Evolutionary conservation across 2,329 filamentous ascomycete genomes (phyloP).

Genomic region (Trichoderma simmonsii): DNA sequence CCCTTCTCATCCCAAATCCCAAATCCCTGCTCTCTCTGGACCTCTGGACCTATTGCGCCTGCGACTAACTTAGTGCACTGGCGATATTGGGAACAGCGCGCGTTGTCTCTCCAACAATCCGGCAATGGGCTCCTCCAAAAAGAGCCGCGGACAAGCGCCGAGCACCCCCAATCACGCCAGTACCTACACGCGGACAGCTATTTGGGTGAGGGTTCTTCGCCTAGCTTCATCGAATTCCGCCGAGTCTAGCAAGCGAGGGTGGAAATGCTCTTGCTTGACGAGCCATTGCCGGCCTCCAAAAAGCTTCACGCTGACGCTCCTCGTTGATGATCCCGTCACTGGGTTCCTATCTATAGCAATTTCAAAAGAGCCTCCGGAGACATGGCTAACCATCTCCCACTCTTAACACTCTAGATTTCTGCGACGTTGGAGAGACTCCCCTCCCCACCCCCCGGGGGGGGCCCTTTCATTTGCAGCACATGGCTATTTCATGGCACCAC

Average conservation of each 20-base stretch:
- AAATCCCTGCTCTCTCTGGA: background rate
- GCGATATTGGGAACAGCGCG: background rate
- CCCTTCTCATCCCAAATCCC: background rate
- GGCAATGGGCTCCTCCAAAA: background rate
- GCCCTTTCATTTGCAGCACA: constrained; percentile 10
- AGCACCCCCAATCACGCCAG: constrained; percentile 4
- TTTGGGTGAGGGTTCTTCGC: background rate
- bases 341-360: background rate
- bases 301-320: constrained; percentile 9
- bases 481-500: constrained; percentile 4
- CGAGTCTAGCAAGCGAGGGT: constrained; percentile 14
- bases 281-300: background rate
- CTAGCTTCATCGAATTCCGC: constrained; percentile 7
- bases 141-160: constrained; percentile 19
- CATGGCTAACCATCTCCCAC: background rate
- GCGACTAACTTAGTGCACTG: background rate
- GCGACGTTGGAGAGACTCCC: background rate
- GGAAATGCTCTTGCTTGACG: background rate
- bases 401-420: background rate
- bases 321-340: background rate
- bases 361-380: background rate
- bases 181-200: background rate
- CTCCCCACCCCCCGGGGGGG: background rate
- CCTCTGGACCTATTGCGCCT: background rate
- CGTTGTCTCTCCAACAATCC: background rate